Evolutionary conservation across 495 filamentous ascomycete genomes (phyloP), one percentile per base, ranked within the genome.

Genomic region (Trichoderma virens): DNA sequence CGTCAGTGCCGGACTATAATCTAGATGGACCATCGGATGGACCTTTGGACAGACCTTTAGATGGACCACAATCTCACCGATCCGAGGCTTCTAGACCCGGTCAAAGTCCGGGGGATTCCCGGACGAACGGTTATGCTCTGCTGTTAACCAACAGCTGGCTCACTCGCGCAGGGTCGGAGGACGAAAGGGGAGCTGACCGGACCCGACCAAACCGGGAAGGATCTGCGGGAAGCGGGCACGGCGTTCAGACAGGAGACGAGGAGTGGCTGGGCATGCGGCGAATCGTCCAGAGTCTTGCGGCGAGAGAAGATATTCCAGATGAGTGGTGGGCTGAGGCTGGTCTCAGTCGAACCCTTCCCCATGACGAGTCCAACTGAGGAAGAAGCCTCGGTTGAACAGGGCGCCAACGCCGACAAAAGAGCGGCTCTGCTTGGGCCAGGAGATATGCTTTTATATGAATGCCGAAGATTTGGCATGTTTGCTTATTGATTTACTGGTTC

Each of bases 311-410:
- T 68, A 85, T 92, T 65, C 87, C 88, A 0, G 89, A 91, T 59
- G 83, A 87, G 60, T 90, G 86, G 86, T 93, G 90, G 90, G 83
- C 82, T 59, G 82, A 84, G 66, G 87, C 84, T 64, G 90, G 89
- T 4, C 78, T 92, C 60, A 84, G 79, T 65, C 83, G 85, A 67
- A 85, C 80, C 16, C 73, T 83, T 67, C 74, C 77, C n/a, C 78
- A 76, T 25, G 79, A 79, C 35, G 69, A 67, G 18, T 68, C 65
- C 5, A 75, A 70, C 43, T 75, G 65, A 69, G 16, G 16, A 47
- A 43, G 13, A 8, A 14, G 16, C 28, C 27, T 34, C 8, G 59
- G 11, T 61, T 6, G 34, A 16, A 45, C 5, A 45, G 14, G 18
- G 41, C 41, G n/a, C 18, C 41, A 45, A 18, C 14, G 11, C 16